Percentiles rank a stretch among this genome's conserved stretches.
phyloP scores from a whole-genome alignment of 2,329 filamentous ascomycete species.

The Epichloe sp. region DNA sequence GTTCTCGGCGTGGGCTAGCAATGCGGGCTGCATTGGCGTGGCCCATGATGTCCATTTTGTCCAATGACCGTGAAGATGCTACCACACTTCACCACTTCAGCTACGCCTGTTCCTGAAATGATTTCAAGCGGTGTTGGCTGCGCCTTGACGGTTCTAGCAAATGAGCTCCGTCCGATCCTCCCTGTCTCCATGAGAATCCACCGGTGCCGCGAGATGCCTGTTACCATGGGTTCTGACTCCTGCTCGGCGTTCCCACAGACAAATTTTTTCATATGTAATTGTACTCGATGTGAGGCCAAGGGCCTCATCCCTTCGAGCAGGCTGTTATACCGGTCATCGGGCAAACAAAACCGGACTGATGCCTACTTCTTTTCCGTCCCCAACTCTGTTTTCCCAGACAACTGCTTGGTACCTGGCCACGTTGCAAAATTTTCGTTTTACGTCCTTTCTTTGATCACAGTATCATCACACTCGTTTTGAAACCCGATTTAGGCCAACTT shows the following conservation, averaged over 20 bases:
- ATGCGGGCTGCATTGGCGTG: conserved; percentile 4
- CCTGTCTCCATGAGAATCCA: not conserved
- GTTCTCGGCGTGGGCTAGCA: not conserved
- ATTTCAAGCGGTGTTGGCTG: not conserved
- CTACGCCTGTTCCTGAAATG: conserved; percentile 22
- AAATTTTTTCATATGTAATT: no score
- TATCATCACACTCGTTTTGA: conserved; percentile 18
- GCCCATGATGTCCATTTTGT: not conserved
- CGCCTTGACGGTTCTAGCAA: not conserved
- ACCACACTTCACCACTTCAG: conserved; percentile 7
- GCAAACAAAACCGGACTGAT: not conserved
- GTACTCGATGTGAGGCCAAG: no score
- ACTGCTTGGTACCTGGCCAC: conserved; percentile 18
- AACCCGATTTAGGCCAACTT: conserved; percentile 20
- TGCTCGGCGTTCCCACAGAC: no score
- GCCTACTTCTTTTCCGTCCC: not conserved
- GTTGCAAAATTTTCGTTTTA: conserved; percentile 23
- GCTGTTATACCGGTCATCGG: no score
- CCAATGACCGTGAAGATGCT: conserved; percentile 3
- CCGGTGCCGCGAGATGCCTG: not conserved
- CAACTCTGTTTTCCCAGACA: conserved; percentile 8
- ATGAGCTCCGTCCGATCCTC: not conserved
- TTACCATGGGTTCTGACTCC: not conserved
- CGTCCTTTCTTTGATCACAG: conserved; percentile 26
- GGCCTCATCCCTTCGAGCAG: no score